phyloP scores from a whole-genome alignment of 805 yeast species.

The Clavispora carvajalis region DNA sequence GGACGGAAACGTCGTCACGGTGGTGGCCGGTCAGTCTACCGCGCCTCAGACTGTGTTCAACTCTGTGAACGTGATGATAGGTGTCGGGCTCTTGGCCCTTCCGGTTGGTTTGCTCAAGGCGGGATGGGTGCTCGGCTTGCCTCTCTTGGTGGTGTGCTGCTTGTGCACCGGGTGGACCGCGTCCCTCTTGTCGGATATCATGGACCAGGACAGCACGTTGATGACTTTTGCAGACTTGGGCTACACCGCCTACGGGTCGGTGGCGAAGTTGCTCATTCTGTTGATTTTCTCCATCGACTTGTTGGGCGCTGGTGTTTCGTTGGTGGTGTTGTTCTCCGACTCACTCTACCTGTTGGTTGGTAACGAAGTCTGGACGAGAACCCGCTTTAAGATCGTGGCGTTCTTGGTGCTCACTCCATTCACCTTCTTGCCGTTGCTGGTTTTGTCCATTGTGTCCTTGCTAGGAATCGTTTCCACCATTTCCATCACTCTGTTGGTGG shows the following conservation, averaged over 20 bases:
- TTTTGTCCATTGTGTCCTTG: slow-evolving; percentile 64
- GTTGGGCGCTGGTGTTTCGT: slow-evolving; percentile 74
- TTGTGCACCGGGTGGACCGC: slow-evolving; percentile 73
- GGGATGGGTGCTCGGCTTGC: slow-evolving; percentile 63
- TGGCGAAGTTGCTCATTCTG: slow-evolving; percentile 70
- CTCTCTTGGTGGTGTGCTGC: slow-evolving; percentile 57
- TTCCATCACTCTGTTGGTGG: slow-evolving; percentile 53
- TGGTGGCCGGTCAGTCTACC: slow-evolving; percentile 76
- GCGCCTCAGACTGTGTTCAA: slow-evolving; percentile 68
- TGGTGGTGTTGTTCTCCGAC: slow-evolving; percentile 80
- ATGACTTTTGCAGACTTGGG: slow-evolving; percentile 30
- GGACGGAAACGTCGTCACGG: slow-evolving; percentile 66
- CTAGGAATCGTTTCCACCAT: slow-evolving; percentile 70
- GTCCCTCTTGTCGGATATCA: slow-evolving; percentile 38
- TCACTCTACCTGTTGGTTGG: slow-evolving; percentile 46
- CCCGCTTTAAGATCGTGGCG: slow-evolving; percentile 60
- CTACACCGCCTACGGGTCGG: slow-evolving; percentile 31
- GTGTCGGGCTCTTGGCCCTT: slow-evolving; percentile 62
- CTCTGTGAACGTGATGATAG: slow-evolving; percentile 60
- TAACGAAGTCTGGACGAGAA: slow-evolving; percentile 35
- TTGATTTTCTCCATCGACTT: slow-evolving; percentile 71
- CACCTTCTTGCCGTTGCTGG: slow-evolving; percentile 69
- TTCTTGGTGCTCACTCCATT: slow-evolving; percentile 75
- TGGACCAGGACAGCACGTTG: slow-evolving; percentile 25
- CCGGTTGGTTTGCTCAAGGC: slow-evolving; percentile 62